These are phyloP conservation scores for Candida vaughaniae DNA, from an alignment of 805 yeast genomes.

Conservation along the genomic window DNA sequence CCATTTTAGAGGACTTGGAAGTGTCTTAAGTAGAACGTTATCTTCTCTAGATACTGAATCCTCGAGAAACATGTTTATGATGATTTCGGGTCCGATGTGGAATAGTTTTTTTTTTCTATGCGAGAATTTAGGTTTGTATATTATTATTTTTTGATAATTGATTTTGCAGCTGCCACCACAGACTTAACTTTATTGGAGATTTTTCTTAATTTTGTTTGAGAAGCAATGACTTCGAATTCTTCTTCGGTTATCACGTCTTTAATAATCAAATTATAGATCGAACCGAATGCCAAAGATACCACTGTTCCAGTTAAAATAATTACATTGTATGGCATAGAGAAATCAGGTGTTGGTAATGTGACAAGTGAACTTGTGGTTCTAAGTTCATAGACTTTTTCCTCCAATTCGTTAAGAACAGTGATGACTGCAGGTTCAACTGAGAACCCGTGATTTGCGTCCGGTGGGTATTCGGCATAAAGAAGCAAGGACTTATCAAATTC, in stretches of 20 bases:
- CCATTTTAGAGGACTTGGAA: too few species aligned
- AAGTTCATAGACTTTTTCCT: slow-evolving; percentile 41
- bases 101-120: too few species aligned
- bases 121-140: too few species aligned
- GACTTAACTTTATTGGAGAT: background rate
- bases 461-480: slow-evolving; percentile 91
- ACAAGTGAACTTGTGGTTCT: slow-evolving; percentile 87
- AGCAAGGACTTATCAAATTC: slow-evolving; percentile 86
- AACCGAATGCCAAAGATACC: slow-evolving; percentile 89
- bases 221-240: slow-evolving; percentile 37
- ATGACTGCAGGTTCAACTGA: slow-evolving; percentile 89
- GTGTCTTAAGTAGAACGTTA: slow-evolving; percentile 9
- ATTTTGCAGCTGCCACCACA: background rate
- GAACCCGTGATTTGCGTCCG: slow-evolving; percentile 98
- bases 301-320: slow-evolving; percentile 91
- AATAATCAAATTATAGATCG: slow-evolving; percentile 72
- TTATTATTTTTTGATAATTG: background rate
- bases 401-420: slow-evolving; percentile 43
- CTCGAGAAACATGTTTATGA: slow-evolving; percentile 15
- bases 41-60: slow-evolving; percentile 18
- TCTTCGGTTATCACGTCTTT: slow-evolving; percentile 75
- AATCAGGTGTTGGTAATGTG: slow-evolving; percentile 93
- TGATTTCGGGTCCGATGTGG: too few species aligned
- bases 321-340: slow-evolving; percentile 98
- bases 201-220: slow-evolving; percentile 16